Evolutionary conservation across 352 stramenopile species (phyloP).

Genomic region (Saprolegnia parasitica): DNA sequence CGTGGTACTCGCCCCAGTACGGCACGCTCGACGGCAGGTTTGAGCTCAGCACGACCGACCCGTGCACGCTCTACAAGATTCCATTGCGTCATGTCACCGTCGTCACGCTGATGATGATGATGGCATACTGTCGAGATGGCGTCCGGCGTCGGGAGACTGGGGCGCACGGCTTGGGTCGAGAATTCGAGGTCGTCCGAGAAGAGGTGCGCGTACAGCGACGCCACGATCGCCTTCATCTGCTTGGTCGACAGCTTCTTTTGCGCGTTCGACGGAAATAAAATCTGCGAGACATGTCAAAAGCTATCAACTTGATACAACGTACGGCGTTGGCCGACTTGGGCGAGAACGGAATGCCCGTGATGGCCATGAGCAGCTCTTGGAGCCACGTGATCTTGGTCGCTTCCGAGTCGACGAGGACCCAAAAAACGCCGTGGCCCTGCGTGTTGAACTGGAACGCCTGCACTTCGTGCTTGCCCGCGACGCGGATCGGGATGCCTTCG

Average conservation of each 20-base stretch:
- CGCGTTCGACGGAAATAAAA: slow-evolving; percentile 20
- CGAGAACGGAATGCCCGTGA: slow-evolving; percentile 36
- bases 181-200: slow-evolving; percentile 76
- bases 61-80: slow-evolving; percentile 1
- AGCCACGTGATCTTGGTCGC: slow-evolving; percentile 76
- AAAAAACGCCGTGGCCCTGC: slow-evolving; percentile 76
- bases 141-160: not conserved
- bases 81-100: not conserved
- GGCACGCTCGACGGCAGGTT: slow-evolving; percentile 81
- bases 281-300: not conserved
- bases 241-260: slow-evolving; percentile 28
- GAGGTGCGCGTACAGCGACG: slow-evolving; percentile 75
- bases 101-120: not conserved
- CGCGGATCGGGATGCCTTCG: slow-evolving; percentile 69
- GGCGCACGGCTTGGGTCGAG: slow-evolving; percentile 37
- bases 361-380: slow-evolving; percentile 67
- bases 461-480: slow-evolving; percentile 58
- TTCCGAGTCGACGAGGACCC: slow-evolving; percentile 82
- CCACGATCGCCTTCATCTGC: slow-evolving; percentile 70
- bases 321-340: slow-evolving; percentile 27
- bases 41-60: slow-evolving; percentile 56
- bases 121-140: slow-evolving; percentile 2
- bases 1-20: slow-evolving; percentile 86
- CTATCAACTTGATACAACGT: not conserved
- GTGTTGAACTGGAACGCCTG: slow-evolving; percentile 86